Evolutionary conservation across 305 asterid genomes (phyloP).

Genomic region (Petunia hybrid): DNA sequence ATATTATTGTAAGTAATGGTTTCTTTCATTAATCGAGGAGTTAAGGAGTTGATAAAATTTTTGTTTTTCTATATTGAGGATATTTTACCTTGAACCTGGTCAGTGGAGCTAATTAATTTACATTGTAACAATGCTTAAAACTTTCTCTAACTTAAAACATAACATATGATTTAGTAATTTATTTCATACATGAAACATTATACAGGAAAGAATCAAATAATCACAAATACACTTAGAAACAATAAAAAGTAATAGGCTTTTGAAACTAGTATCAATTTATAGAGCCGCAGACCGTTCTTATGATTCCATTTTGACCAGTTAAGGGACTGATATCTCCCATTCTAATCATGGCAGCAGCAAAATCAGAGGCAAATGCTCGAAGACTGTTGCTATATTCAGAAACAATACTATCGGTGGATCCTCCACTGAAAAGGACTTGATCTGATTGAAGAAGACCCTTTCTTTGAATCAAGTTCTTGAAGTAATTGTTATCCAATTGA

Average conservation of each 20-base stretch:
- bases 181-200: not conserved
- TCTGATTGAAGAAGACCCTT: conserved; percentile 29
- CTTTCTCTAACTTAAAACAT: not conserved
- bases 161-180: not conserved
- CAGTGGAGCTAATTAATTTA: not conserved
- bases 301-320: conserved; percentile 29
- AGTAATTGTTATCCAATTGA: conserved; percentile 48
- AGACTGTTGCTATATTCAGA: conserved; percentile 45
- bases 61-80: not conserved
- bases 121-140: not conserved
- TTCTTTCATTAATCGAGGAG: too few relatives aligned
- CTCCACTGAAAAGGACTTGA: conserved; percentile 39
- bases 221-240: not conserved
- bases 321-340: conserved; percentile 53
- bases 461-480: conserved; percentile 39
- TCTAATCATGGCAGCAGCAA: conserved; percentile 44
- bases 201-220: not conserved
- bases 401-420: conserved; percentile 48
- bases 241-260: not conserved
- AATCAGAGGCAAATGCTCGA: conserved; percentile 31
- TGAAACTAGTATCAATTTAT: conserved; percentile 31
- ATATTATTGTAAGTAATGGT: too few relatives aligned
- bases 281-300: conserved; percentile 48
- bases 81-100: not conserved
- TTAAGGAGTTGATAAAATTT: too few relatives aligned